These are phyloP conservation scores for Penicillium taxi DNA, from an alignment of 495 filamentous ascomycete genomes.

Conservation along the genomic window DNA sequence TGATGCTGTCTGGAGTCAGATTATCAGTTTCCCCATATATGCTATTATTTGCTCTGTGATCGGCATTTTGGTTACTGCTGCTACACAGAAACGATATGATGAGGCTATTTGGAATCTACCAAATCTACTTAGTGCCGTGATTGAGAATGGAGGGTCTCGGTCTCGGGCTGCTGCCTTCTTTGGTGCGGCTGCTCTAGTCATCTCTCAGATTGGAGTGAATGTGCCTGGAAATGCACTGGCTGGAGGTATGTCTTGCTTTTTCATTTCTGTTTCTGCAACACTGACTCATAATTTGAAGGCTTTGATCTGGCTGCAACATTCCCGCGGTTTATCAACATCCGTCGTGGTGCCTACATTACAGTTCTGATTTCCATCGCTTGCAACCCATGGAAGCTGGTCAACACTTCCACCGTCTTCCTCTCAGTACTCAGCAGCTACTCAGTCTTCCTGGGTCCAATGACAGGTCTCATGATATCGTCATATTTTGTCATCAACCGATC, in stretches of 20 bases:
- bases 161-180: constrained; percentile 38
- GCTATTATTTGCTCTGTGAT: constrained; percentile 25
- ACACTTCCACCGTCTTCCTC: constrained; percentile 41
- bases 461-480: constrained; percentile 33
- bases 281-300: constrained; percentile 2
- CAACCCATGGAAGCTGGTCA: constrained; percentile 46
- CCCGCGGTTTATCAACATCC: constrained; percentile 44
- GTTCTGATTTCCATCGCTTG: constrained; percentile 40
- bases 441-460: constrained; percentile 42
- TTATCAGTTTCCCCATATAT: constrained; percentile 12
- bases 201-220: constrained; percentile 26
- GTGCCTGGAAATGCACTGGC: constrained; percentile 31
- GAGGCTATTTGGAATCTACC: constrained; percentile 34
- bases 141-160: constrained; percentile 20
- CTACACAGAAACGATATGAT: constrained; percentile 27
- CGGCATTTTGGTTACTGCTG: constrained; percentile 32
- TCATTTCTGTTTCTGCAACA: not conserved
- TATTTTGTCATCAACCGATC: constrained; percentile 32
- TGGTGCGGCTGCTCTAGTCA: constrained; percentile 31
- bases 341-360: constrained; percentile 36
- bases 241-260: constrained; percentile 19
- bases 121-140: constrained; percentile 25
- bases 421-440: constrained; percentile 40
- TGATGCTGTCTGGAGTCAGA: constrained; percentile 16
- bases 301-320: constrained; percentile 39